Evolutionary conservation across 495 filamentous ascomycete genomes (phyloP).

Genomic region (Beverwykella pulmonaria): DNA sequence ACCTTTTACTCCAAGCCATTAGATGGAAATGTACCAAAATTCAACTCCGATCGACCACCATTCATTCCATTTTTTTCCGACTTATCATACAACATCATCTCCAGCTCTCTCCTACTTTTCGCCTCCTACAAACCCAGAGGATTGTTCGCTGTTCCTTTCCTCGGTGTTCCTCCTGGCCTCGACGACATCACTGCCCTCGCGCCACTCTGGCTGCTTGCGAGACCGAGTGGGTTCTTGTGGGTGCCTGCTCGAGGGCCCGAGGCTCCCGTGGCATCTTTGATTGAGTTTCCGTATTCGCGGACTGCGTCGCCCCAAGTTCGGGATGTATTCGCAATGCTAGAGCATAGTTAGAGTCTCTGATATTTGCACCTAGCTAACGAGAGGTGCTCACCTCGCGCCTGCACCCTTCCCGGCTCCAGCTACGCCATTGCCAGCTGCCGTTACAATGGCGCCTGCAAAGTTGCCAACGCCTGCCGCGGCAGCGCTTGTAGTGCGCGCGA

Average conservation of each 20-base stretch:
- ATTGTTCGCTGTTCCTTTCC: constrained; percentile 38
- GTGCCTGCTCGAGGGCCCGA: constrained; percentile 45
- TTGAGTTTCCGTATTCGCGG: constrained; percentile 52
- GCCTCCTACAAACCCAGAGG: constrained; percentile 39
- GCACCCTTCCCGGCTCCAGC: constrained; percentile 48
- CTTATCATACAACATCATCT: neutral
- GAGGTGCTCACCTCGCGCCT: constrained; percentile 42
- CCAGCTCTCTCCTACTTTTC: neutral
- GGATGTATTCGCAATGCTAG: constrained; percentile 45
- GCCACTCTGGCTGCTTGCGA: constrained; percentile 36
- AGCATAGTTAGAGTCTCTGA: neutral
- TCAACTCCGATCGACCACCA: neutral
- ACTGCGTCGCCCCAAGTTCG: constrained; percentile 50
- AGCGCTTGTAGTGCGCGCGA: constrained; percentile 42
- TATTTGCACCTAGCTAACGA: too few relatives aligned
- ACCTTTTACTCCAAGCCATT: neutral
- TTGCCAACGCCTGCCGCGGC: constrained; percentile 43
- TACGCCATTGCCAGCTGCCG: constrained; percentile 46
- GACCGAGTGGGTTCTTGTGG: constrained; percentile 49
- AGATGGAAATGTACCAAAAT: neutral
- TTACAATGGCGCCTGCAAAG: constrained; percentile 45
- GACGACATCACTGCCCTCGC: constrained; percentile 29
- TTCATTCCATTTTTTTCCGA: neutral
- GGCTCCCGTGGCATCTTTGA: constrained; percentile 52
- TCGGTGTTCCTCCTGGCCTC: constrained; percentile 19